Evolutionary conservation across 1,139 yeast genomes (phyloP).

Genomic region (Geotrichum candidum): DNA sequence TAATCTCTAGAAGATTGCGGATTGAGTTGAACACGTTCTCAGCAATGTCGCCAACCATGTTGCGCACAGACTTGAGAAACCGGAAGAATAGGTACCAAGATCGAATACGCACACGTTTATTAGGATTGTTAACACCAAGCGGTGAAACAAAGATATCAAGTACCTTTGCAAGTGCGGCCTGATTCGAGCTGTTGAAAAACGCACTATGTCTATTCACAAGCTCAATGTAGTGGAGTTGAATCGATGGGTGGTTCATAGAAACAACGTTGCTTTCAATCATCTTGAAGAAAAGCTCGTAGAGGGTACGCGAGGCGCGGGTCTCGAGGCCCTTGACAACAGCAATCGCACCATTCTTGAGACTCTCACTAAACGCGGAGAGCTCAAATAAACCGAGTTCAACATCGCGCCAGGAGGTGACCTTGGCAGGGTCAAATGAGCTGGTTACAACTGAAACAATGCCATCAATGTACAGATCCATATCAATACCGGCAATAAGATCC

Average conservation of each 20-base stretch:
- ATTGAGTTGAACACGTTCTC: conserved; percentile 48
- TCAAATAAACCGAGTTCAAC: conserved; percentile 83
- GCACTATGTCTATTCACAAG: conserved; percentile 71
- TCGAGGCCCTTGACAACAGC: conserved; percentile 54
- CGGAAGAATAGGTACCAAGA: conserved; percentile 87
- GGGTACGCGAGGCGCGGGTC: conserved; percentile 24
- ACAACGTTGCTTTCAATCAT: conserved; percentile 54
- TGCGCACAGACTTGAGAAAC: conserved; percentile 71
- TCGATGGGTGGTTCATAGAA: conserved; percentile 56
- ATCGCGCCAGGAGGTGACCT: conserved; percentile 53
- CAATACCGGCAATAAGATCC: conserved; percentile 73
- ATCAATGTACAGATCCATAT: conserved; percentile 65
- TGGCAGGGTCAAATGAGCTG: conserved; percentile 42
- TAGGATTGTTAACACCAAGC: conserved; percentile 69
- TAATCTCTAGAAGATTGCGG: conserved; percentile 48
- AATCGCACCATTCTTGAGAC: conserved; percentile 65
- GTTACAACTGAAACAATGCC: conserved; percentile 63
- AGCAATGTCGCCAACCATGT: conserved; percentile 46
- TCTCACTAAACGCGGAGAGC: conserved; percentile 70
- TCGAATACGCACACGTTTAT: conserved; percentile 61
- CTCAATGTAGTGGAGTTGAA: conserved; percentile 78
- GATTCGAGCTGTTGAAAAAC: conserved; percentile 47
- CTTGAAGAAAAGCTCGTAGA: conserved; percentile 51
- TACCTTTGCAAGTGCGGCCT: conserved; percentile 54
- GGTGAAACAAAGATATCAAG: conserved; percentile 74